Conservation (phyloP, 257 asterid species). For the Vinca minor region DNA sequence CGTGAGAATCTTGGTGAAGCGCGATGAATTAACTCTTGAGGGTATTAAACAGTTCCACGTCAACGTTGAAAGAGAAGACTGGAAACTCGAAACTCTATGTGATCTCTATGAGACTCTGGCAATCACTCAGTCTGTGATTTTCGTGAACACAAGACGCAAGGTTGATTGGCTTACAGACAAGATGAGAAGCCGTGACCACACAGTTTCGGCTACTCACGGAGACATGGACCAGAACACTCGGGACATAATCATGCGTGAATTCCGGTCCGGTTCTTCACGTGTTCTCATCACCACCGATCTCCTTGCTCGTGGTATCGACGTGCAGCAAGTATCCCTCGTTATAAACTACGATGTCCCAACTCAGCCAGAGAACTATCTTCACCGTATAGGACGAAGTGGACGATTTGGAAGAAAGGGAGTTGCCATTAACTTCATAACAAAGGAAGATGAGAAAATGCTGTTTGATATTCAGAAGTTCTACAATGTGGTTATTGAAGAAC, state of each 20-base stretch:
- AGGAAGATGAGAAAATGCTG: conserved; percentile 62
- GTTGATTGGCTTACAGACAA: conserved; percentile 83
- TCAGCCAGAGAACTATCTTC: conserved; percentile 75
- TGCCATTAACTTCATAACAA: conserved; percentile 53
- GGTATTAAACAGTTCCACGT: conserved; percentile 74
- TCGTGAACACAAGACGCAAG: conserved; percentile 71
- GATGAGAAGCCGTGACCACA: conserved; percentile 65
- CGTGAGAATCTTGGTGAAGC: conserved; percentile 60
- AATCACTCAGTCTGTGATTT: conserved; percentile 68
- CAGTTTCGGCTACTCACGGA: conserved; percentile 75
- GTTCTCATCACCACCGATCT: conserved; percentile 59
- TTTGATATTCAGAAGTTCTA: conserved; percentile 68
- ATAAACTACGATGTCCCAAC: conserved; percentile 71
- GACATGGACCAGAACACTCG: conserved; percentile 85
- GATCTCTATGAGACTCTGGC: conserved; percentile 72
- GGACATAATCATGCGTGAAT: conserved; percentile 76
- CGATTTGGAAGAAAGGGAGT: conserved; percentile 76
- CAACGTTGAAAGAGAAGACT: conserved; percentile 68
- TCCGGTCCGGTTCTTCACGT: conserved; percentile 65
- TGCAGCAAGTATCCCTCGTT: conserved; percentile 70
- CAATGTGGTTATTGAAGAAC: conserved; percentile 61
- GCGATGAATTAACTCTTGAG: conserved; percentile 74
- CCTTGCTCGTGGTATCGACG: conserved; percentile 63
- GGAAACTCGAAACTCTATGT: conserved; percentile 69
- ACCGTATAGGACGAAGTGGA: conserved; percentile 73